A percentile compares a stretch with the other conserved stretches of the same genome.
Conservation (phyloP, 208 protist genomes). For the Leishmania lainsoni region DNA sequence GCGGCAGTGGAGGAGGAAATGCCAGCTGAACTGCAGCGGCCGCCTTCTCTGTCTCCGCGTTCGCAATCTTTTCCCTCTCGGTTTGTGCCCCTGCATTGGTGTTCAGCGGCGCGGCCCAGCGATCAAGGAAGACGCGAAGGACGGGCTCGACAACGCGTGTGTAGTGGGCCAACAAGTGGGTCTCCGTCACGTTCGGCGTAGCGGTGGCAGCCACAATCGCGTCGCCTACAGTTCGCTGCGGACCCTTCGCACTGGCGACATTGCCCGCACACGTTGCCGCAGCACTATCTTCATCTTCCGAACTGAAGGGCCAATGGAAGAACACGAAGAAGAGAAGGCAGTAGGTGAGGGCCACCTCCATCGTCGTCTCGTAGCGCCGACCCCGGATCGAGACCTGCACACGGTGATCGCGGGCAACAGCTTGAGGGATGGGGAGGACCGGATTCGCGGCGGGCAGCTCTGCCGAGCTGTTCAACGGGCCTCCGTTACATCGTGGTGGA, state of each 20-base stretch:
- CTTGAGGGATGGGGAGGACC: conserved; percentile 11
- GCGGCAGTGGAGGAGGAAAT: conserved; percentile 26
- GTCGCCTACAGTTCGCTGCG: conserved; percentile 22
- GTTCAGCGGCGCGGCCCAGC: background rate
- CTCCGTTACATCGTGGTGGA: background rate
- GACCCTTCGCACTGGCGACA: background rate
- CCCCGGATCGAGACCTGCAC: conserved; percentile 70
- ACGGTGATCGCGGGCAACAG: conserved; percentile 32
- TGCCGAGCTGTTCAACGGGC: background rate
- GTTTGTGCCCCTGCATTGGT: background rate
- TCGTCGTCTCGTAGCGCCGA: conserved; percentile 67
- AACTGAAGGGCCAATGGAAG: conserved; percentile 40
- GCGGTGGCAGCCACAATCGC: conserved; percentile 1
- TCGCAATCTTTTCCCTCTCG: background rate
- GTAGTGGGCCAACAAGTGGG: conserved; percentile 19
- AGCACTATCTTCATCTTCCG: background rate
- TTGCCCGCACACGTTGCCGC: background rate
- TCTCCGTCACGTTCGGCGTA: background rate
- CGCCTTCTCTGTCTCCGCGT: background rate
- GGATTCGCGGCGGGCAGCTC: background rate
- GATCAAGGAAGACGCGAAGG: conserved; percentile 14
- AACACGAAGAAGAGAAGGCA: conserved; percentile 57
- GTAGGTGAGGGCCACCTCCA: conserved; percentile 50
- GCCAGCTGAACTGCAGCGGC: background rate
- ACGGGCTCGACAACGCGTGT: conserved; percentile 15